phyloP scores from a whole-genome alignment of 228 moss, liverwort and hornwort genomes.

The Sphagnum magellanicum region DNA sequence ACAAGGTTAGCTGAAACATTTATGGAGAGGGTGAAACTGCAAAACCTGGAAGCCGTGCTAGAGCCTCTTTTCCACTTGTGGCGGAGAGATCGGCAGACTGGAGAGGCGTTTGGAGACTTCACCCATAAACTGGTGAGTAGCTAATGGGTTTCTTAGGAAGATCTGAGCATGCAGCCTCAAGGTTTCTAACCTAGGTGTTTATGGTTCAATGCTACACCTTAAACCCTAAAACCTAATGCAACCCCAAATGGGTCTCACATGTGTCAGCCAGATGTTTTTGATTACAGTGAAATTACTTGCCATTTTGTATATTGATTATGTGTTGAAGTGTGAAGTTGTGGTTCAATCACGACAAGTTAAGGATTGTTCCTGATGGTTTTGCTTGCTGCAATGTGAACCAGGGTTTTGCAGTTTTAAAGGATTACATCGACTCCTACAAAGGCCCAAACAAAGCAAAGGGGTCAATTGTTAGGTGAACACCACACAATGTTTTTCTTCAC shows the following conservation, averaged over 20 bases:
- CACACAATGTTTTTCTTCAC: no score
- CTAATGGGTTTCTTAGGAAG: no score
- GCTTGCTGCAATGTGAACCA: slow-evolving; percentile 9
- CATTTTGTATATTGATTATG: no score
- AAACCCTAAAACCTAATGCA: no score
- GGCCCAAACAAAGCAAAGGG: slow-evolving; percentile 54
- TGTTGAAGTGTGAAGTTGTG: no score
- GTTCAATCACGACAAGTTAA: background rate
- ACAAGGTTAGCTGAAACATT: slow-evolving; percentile 72
- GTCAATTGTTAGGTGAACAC: slow-evolving; percentile 7
- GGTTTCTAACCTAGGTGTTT: no score
- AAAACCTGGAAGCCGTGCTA: slow-evolving; percentile 65
- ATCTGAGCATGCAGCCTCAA: no score
- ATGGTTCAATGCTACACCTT: no score
- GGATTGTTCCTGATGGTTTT: background rate
- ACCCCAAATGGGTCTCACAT: no score
- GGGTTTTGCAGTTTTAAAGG: slow-evolving; percentile 60
- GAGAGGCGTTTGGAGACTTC: slow-evolving; percentile 85
- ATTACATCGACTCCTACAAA: slow-evolving; percentile 50
- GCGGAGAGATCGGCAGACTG: slow-evolving; percentile 55
- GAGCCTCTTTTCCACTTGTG: slow-evolving; percentile 87
- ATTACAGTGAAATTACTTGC: no score
- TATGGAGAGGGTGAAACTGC: slow-evolving; percentile 78
- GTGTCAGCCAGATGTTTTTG: no score
- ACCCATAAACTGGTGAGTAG: slow-evolving; percentile 53